phyloP scores from a whole-genome alignment of 306 rosid genomes.

The Citrullus amarus region DNA sequence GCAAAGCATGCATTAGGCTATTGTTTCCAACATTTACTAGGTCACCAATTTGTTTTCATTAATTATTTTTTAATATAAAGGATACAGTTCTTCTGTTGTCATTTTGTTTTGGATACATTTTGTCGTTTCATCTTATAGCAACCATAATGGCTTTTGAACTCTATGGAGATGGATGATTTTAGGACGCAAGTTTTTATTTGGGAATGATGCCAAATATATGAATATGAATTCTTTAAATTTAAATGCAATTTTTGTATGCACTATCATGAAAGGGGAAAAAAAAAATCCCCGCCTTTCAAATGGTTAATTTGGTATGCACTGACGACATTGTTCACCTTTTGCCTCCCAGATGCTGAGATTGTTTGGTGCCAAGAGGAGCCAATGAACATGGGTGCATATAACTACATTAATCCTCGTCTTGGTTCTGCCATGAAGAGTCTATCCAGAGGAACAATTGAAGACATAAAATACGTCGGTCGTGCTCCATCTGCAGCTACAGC shows the following conservation, averaged over 20 bases:
- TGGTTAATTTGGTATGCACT: neutral
- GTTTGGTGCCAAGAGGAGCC: conserved; percentile 99
- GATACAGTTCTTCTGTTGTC: neutral
- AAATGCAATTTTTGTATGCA: neutral
- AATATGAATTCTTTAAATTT: neutral
- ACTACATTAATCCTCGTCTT: conserved; percentile 56
- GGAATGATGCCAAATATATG: neutral
- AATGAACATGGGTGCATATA: conserved; percentile 94
- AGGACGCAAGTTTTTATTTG: neutral
- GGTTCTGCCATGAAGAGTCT: conserved; percentile 59
- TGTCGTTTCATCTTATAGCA: neutral
- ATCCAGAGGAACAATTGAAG: conserved; percentile 55
- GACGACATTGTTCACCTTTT: neutral
- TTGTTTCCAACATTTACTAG: neutral
- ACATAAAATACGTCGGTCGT: conserved; percentile 73
- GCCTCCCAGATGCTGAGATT: conserved; percentile 64
- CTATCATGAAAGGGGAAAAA: too few relatives aligned
- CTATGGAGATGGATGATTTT: neutral
- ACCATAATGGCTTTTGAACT: neutral
- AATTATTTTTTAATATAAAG: neutral
- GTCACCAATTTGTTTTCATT: neutral
- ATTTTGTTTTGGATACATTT: neutral
- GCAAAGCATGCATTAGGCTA: neutral
- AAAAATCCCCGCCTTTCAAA: neutral
- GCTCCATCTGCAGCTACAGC: conserved; percentile 94